Conservation (phyloP, 495 filamentous ascomycete genomes). For the Zalerion maritima region DNA sequence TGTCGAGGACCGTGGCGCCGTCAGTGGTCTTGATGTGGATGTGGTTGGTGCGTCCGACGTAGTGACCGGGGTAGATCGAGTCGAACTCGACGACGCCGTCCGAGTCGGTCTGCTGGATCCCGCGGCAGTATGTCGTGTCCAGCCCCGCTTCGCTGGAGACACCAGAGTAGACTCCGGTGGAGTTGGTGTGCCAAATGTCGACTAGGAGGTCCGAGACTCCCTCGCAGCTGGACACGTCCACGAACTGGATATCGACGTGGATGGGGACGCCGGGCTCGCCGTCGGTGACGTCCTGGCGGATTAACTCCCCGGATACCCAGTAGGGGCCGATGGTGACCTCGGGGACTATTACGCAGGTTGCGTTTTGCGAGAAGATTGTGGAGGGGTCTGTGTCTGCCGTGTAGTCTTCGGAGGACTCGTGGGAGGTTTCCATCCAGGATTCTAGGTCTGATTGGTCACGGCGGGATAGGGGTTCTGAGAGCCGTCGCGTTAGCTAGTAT, state of each 20-base stretch:
- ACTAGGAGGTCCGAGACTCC: slow-evolving; percentile 32
- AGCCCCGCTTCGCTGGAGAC: slow-evolving; percentile 22
- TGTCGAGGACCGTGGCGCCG: slow-evolving; percentile 24
- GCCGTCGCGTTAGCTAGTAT: slow-evolving; percentile 1
- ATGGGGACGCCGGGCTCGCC: slow-evolving; percentile 32
- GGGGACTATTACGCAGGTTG: slow-evolving; percentile 23
- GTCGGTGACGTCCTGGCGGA: slow-evolving; percentile 36
- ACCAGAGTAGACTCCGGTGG: slow-evolving; percentile 38
- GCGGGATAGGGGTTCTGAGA: slow-evolving; percentile 15
- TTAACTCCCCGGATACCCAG: slow-evolving; percentile 28
- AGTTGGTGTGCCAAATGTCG: slow-evolving; percentile 43
- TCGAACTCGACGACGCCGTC: slow-evolving; percentile 35
- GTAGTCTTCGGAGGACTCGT: slow-evolving; percentile 14
- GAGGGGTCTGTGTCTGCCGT: slow-evolving; percentile 30
- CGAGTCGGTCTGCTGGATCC: slow-evolving; percentile 29
- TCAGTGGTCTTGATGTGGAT: slow-evolving; percentile 26
- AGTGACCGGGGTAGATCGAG: slow-evolving; percentile 39
- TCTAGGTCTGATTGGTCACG: slow-evolving; percentile 12
- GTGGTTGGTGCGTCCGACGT: slow-evolving; percentile 34
- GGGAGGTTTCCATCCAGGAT: slow-evolving; percentile 12
- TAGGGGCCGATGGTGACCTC: slow-evolving; percentile 28
- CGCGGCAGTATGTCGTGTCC: slow-evolving; percentile 34
- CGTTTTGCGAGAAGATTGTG: slow-evolving; percentile 32
- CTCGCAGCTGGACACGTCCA: slow-evolving; percentile 37
- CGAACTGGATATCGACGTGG: slow-evolving; percentile 39